These are phyloP conservation scores for Orbilia ellipsospora DNA, from an alignment of 2,329 filamentous ascomycete genomes.

Conservation along the genomic window DNA sequence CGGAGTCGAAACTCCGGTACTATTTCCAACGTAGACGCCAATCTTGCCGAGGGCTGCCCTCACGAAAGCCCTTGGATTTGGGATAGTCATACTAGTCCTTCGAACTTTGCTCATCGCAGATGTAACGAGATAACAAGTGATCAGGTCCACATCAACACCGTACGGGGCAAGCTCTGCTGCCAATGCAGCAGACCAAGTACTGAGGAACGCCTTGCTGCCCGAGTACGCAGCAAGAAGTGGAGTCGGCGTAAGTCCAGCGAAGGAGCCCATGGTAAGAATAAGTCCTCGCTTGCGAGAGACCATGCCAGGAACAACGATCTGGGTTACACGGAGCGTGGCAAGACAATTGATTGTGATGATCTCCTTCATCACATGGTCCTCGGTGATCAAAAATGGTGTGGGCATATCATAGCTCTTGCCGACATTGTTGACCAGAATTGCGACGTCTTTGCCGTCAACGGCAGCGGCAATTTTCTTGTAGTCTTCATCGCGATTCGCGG, in stretches of 20 bases:
- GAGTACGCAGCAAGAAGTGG: constrained; percentile 95
- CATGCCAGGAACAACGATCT: constrained; percentile 86
- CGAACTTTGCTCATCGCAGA: constrained; percentile 98
- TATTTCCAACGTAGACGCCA: constrained; percentile 71
- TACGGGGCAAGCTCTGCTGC: constrained; percentile 82
- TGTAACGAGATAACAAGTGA: constrained; percentile 91
- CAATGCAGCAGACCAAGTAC: constrained; percentile 91
- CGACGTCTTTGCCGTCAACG: constrained; percentile 79
- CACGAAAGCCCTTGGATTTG: constrained; percentile 85
- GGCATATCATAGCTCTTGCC: constrained; percentile 94
- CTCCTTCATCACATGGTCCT: constrained; percentile 80
- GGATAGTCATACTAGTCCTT: constrained; percentile 79
- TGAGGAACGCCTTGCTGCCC: constrained; percentile 96
- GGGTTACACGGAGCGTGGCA: constrained; percentile 87
- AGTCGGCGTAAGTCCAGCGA: constrained; percentile 90
- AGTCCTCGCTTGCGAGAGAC: constrained; percentile 84
- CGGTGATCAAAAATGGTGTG: constrained; percentile 84
- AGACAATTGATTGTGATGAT: constrained; percentile 97
- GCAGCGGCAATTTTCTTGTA: constrained; percentile 78
- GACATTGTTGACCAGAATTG: constrained; percentile 95
- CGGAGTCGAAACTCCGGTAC: constrained; percentile 78
- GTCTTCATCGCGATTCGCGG: constrained; percentile 80
- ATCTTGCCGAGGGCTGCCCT: constrained; percentile 81
- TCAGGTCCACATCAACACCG: constrained; percentile 88
- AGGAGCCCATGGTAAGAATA: constrained; percentile 96